phyloP scores from a whole-genome alignment of 768 basidiomycete genomes.

The Tricholomella constricta region DNA sequence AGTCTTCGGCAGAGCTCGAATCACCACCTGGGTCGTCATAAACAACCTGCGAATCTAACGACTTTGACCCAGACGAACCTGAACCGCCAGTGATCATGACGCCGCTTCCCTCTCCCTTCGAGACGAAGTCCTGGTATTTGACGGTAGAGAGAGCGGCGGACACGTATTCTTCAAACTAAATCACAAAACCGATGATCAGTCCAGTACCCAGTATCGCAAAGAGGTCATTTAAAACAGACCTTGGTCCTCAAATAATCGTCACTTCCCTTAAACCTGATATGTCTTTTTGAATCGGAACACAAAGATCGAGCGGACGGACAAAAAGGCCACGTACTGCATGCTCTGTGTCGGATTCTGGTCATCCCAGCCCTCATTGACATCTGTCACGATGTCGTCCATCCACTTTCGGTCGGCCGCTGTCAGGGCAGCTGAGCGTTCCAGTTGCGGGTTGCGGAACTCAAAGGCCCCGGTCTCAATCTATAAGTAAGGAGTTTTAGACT shows the following conservation, averaged over 20 bases:
- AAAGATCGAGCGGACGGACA: not conserved
- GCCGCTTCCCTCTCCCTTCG: slow-evolving; percentile 63
- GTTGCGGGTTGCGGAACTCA: slow-evolving; percentile 81
- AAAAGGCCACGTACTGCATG: slow-evolving; percentile 58
- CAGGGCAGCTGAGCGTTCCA: slow-evolving; percentile 77
- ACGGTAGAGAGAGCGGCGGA: slow-evolving; percentile 84
- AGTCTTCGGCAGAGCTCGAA: slow-evolving; percentile 68
- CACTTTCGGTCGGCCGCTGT: slow-evolving; percentile 95
- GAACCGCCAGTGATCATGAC: slow-evolving; percentile 70
- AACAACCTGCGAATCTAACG: not conserved
- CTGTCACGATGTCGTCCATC: slow-evolving; percentile 93
- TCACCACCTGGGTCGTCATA: slow-evolving; percentile 45
- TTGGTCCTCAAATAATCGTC: slow-evolving; percentile 93
- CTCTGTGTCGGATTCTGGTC: slow-evolving; percentile 59
- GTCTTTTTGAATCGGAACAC: not conserved
- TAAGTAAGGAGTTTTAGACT: not conserved
- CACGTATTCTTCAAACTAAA: slow-evolving; percentile 92
- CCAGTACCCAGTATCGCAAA: not conserved
- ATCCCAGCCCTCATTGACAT: slow-evolving; percentile 83
- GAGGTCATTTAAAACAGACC: slow-evolving; percentile 37
- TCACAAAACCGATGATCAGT: not conserved
- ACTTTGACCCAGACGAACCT: slow-evolving; percentile 32
- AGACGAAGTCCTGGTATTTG: slow-evolving; percentile 86
- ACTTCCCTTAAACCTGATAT: slow-evolving; percentile 85
- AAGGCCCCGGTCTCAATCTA: slow-evolving; percentile 86